Percentiles rank a stretch among this genome's conserved stretches.
Conservation (phyloP, 2,329 filamentous ascomycete genomes). For the Nigrospora sphaerica region DNA sequence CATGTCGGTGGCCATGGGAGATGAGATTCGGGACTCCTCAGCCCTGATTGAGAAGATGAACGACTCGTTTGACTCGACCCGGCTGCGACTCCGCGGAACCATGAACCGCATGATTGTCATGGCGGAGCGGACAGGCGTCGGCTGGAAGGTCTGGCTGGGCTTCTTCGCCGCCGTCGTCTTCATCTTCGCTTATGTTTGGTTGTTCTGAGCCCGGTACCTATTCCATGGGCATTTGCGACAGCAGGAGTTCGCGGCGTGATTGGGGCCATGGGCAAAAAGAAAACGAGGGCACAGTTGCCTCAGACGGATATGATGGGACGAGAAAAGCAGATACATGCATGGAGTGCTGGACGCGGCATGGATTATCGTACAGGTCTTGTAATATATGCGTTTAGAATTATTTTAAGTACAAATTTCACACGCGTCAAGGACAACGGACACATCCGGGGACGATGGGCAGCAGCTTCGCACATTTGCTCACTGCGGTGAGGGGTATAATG, state of each 20-base stretch:
- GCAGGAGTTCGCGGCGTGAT: too few species aligned
- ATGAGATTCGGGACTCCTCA: slow-evolving; percentile 87
- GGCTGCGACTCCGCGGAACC: slow-evolving; percentile 74
- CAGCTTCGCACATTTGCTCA: neutral
- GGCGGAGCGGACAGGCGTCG: slow-evolving; percentile 89
- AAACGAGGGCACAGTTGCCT: too few species aligned
- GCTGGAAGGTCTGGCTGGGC: slow-evolving; percentile 87
- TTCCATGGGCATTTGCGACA: too few species aligned
- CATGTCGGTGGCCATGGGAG: slow-evolving; percentile 87
- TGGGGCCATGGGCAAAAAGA: too few species aligned
- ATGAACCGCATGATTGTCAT: slow-evolving; percentile 97
- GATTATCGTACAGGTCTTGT: too few species aligned
- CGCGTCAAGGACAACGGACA: neutral
- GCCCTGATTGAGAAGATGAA: slow-evolving; percentile 93
- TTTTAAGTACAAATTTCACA: too few species aligned
- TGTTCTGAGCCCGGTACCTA: slow-evolving; percentile 50
- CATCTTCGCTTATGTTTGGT: slow-evolving; percentile 88
- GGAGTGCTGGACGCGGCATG: too few species aligned
- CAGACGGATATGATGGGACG: too few species aligned
- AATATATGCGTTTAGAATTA: too few species aligned
- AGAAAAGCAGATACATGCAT: too few species aligned
- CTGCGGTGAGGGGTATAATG: neutral
- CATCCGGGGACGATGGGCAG: neutral
- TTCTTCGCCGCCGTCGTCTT: slow-evolving; percentile 82
- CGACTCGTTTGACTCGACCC: slow-evolving; percentile 81